Conservation (phyloP, 129 eudicot species). For the Pulicaria dysenterica region DNA sequence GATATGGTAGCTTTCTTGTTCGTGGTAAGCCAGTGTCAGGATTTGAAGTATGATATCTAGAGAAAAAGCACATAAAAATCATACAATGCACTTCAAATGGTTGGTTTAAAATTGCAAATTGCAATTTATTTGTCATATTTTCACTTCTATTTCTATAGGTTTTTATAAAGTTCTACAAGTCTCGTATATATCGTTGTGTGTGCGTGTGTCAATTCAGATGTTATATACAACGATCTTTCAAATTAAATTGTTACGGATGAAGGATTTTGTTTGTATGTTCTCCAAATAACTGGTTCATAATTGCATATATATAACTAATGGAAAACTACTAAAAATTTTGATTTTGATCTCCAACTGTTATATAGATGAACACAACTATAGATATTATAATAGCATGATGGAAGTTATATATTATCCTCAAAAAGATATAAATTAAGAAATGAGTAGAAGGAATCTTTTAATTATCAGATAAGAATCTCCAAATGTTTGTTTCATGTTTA, state of each 20-base stretch:
- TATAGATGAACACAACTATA: background rate
- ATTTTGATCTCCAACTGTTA: background rate
- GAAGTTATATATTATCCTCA: no score
- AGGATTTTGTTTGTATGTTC: background rate
- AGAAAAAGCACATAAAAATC: slow-evolving; percentile 1
- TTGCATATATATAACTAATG: background rate
- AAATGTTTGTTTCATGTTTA: no score
- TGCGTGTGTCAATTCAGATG: no score
- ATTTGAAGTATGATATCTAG: slow-evolving; percentile 16
- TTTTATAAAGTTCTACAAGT: background rate
- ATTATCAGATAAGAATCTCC: no score
- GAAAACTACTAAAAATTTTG: no score
- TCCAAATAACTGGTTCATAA: background rate
- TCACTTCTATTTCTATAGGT: background rate
- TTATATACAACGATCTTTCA: no score
- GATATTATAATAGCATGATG: background rate
- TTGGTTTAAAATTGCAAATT: slow-evolving; percentile 8
- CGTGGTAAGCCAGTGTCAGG: background rate
- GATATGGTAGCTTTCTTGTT: slow-evolving; percentile 15
- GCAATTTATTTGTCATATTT: background rate
- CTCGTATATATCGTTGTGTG: background rate
- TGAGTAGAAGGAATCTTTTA: no score
- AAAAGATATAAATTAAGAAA: no score
- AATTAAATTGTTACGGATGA: background rate
- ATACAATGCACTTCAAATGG: background rate